A percentile compares a stretch with the other conserved stretches of the same genome.
phyloP scores from a whole-genome alignment of 2,329 filamentous ascomycete genomes.

The Fusarium newnesense region DNA sequence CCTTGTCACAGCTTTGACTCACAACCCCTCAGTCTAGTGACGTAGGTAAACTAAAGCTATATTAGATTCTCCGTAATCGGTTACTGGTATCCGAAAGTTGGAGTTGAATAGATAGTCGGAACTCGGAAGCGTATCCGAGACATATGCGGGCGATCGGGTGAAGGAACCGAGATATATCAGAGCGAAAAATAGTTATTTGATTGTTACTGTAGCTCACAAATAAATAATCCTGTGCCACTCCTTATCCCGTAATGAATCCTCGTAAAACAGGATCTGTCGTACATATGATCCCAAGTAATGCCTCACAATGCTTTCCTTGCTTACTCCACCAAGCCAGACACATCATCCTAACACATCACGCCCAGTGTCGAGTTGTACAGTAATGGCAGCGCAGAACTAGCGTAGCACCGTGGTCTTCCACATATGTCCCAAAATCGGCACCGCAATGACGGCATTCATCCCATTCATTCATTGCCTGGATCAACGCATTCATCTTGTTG shows the following conservation, averaged over 20 bases:
- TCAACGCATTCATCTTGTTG: neutral
- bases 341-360: neutral
- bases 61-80: neutral
- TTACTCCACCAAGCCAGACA: neutral
- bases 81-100: neutral
- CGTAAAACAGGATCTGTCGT: neutral
- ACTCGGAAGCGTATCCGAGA: neutral
- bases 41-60: neutral
- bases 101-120: neutral
- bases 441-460: neutral
- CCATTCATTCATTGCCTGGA: neutral
- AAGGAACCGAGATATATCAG: neutral
- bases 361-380: neutral
- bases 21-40: neutral
- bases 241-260: rapidly evolving
- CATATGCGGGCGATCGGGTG: neutral
- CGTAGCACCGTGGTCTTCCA: neutral
- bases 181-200: neutral
- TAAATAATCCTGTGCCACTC: rapidly evolving
- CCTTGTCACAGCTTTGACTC: neutral
- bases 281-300: neutral
- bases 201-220: neutral
- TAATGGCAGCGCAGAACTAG: neutral
- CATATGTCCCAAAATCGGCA: neutral
- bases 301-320: neutral